Evolutionary conservation across 2,329 filamentous ascomycete species (phyloP).

Genomic region (Aspergillus fischeri): DNA sequence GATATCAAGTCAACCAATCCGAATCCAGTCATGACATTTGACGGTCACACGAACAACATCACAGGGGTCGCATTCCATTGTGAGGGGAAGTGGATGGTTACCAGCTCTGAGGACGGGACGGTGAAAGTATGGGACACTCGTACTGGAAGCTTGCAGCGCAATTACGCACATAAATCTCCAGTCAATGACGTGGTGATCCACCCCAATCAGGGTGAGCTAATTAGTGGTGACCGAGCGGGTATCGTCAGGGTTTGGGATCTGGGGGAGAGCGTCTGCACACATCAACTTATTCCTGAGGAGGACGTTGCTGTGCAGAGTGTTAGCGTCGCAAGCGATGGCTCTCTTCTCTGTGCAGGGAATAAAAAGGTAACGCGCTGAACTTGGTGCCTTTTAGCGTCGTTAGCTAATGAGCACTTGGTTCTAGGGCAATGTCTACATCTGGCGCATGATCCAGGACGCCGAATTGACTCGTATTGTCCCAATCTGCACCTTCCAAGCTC

Average conservation of each 20-base stretch:
- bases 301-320: slow-evolving; percentile 92
- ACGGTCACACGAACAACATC: slow-evolving; percentile 92
- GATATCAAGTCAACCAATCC: slow-evolving; percentile 99
- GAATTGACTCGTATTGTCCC: slow-evolving; percentile 82
- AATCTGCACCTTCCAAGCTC: slow-evolving; percentile 82
- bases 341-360: slow-evolving; percentile 87
- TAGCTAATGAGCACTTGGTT: slow-evolving; percentile 1
- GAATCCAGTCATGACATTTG: slow-evolving; percentile 86
- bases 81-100: slow-evolving; percentile 99
- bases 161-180: slow-evolving; percentile 82
- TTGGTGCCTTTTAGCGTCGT: background rate
- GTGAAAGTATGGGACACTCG: slow-evolving; percentile 97
- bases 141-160: slow-evolving; percentile 79
- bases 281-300: slow-evolving; percentile 93
- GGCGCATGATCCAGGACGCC: slow-evolving; percentile 80
- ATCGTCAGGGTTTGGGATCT: slow-evolving; percentile 96
- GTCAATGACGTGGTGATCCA: slow-evolving; percentile 99
- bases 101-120: slow-evolving; percentile 90
- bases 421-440: slow-evolving; percentile 94
- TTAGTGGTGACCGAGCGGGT: slow-evolving; percentile 88
- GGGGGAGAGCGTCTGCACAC: slow-evolving; percentile 93
- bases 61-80: slow-evolving; percentile 97
- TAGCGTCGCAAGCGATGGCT: slow-evolving; percentile 91
- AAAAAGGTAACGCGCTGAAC: slow-evolving; percentile 60
- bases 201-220: slow-evolving; percentile 96